Evolutionary conservation across 163 green algal species (phyloP), one percentile per base, ranked within the genome.

Genomic region (Chlorella variabilis): DNA sequence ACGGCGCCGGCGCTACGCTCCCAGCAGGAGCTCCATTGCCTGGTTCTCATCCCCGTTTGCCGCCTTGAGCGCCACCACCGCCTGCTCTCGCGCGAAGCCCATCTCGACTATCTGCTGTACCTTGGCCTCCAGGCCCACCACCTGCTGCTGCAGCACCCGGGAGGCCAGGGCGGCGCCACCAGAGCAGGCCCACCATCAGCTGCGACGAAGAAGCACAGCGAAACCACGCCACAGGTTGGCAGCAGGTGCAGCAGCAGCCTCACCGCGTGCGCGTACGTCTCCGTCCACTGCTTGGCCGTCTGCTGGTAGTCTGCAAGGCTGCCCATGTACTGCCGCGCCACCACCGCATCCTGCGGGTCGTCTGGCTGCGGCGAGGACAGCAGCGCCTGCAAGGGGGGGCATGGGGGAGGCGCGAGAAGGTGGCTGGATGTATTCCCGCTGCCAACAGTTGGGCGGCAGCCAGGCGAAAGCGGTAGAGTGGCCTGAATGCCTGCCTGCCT

Each of bases 331-430:
- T 98, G 93, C 71, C 92, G 90, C 1, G 95, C 95, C 17, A 98
- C 95, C 15, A 97, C 93, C 11, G 93, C 95, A 83, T 98, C 95
- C 87, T 98, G 94, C 2, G 95, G 95, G 81, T 98, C 94, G 77
- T 96, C 91, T 1, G 95, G 92, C 80, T 96, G 85, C 4, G 94
- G 94, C 5, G 89, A 94, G 21, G 90, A 89, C 63, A 98, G 86
- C 80, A 98, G 88, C 11, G 94, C 92, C 81, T 98, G 95, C 38
- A 36, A 61, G 0, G 15, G n/a, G 42, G 29, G 4, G 29, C 21
- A 31, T 8, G 61, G 29, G 29, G 25, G 56, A n/a, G 56, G 21
- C 3, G 56, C 25, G 3, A 25, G 18, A 33, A 17, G 25, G 13
- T 21, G 56, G 56, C 21, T 65, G 49, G 7, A 18, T 27, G 49